Evolutionary conservation across 768 basidiomycete species (phyloP), one percentile per base, ranked within the genome.

Genomic region (Auriscalpium orientale): DNA sequence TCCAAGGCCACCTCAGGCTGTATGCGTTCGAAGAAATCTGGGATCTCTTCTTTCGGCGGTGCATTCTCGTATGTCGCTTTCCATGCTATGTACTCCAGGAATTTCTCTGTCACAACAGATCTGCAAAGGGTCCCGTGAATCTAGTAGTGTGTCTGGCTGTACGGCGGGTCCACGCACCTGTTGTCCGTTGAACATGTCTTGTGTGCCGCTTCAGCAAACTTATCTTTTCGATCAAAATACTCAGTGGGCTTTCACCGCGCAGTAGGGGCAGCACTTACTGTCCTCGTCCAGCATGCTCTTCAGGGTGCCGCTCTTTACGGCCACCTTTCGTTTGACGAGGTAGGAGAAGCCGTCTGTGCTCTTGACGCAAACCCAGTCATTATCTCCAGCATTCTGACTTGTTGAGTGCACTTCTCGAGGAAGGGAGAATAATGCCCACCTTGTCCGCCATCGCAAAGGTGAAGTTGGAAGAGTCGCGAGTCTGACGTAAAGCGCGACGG

Each of bases 1-100:
- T 97, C 94, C 7, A 98, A 71, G 1, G 89, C 89, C 47, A 97
- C 80, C 68, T 95, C 93, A 1, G 90, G 90, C 1, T 85, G 84
- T 51, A 98, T 79, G 18, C 94, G 80, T 60, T 95, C 91, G 59
- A 79, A 70, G 60, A 93, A 87, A 62, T 97, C 93, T 20, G 92
- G 91, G 20, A 89, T 74, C 49, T 92, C 89, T 63, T 93, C 91
- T 60, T 85, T 90, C 8, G 81, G 72, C 1, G 79, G 81, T 1
- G 73, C 75, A n/a, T 79, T 78, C 58, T 86, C 83, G 66, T 91
- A 92, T 58, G 91, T 78, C 1, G 83, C 74, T 71, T 89, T 94
- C 76, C 88, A 94, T 35, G 81, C 74, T 73, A 95, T 89, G 66
- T 92, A 97, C 69, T 98, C 94, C 44, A 91, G 78, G 52, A 95